Percentiles rank a stretch among this genome's conserved stretches.
phyloP scores from a whole-genome alignment of 2,329 filamentous ascomycete species.

The Trichoderma sp. region DNA sequence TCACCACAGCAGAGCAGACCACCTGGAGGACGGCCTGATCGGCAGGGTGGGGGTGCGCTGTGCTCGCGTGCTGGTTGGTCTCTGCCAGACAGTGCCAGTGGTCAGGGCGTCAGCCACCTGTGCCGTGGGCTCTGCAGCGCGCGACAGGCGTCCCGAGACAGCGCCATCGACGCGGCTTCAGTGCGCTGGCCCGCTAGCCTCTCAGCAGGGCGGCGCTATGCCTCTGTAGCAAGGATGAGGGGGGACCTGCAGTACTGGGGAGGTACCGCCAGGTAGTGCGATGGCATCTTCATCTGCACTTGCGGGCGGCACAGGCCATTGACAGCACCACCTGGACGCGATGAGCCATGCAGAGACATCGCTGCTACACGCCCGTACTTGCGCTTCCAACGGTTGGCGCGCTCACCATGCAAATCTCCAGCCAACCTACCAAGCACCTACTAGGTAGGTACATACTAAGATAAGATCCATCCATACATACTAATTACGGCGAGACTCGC shows the following conservation, averaged over 20 bases:
- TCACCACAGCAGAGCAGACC: not conserved
- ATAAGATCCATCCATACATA: too few species aligned
- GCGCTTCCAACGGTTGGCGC: constrained; percentile 4
- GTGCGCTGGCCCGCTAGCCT: constrained; percentile 1
- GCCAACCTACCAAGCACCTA: too few species aligned
- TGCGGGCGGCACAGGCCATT: not conserved
- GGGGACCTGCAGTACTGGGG: too few species aligned
- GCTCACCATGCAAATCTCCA: constrained; percentile 6
- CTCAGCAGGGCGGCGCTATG: not conserved
- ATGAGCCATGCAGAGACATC: not conserved
- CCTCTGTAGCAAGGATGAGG: not conserved
- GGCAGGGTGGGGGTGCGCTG: constrained; percentile 7
- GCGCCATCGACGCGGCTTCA: not conserved
- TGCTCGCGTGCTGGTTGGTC: constrained; percentile 21
- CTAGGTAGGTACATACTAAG: too few species aligned
- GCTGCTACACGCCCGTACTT: not conserved
- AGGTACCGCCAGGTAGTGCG: not conserved
- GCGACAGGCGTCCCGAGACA: constrained; percentile 9
- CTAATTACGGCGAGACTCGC: constrained; percentile 9
- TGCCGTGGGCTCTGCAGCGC: not conserved
- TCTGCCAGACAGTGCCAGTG: constrained; percentile 3
- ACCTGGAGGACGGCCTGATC: constrained; percentile 4
- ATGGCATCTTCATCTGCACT: not conserved
- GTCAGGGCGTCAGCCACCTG: constrained; percentile 14
- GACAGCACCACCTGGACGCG: not conserved